A percentile compares a stretch with the other conserved stretches of the same genome.
These are phyloP conservation scores for Prunus kanzakura DNA, from an alignment of 306 rosid genomes.

Conservation along the genomic window DNA sequence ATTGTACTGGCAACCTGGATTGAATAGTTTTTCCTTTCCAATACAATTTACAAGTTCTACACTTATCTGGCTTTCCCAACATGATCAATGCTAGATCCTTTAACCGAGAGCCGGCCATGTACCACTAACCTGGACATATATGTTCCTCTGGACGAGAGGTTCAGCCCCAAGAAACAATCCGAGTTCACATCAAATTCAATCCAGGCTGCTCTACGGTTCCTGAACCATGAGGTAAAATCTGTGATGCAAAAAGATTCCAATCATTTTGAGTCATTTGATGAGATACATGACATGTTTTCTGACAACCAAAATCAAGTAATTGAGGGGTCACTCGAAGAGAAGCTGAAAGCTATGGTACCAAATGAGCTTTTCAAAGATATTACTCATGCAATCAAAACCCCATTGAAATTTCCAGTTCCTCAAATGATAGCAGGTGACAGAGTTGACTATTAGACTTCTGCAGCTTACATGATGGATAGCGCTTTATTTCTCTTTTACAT, in stretches of 20 bases:
- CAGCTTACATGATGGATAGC: neutral
- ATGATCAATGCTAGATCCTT: conserved; percentile 34
- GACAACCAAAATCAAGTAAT: conserved; percentile 29
- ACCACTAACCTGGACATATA: conserved; percentile 33
- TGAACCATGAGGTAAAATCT: conserved; percentile 33
- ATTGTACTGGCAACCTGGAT: neutral
- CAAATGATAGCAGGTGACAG: conserved; percentile 45
- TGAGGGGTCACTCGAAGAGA: conserved; percentile 39
- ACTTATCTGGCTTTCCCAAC: neutral
- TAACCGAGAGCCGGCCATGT: conserved; percentile 40
- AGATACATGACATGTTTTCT: conserved; percentile 40
- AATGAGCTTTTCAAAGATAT: conserved; percentile 33
- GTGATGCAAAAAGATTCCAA: conserved; percentile 17
- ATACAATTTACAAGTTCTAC: neutral
- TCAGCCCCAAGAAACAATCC: conserved; percentile 45
- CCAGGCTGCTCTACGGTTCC: conserved; percentile 45
- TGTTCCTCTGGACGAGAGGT: conserved; percentile 67
- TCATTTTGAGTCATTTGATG: conserved; percentile 46
- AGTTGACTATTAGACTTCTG: neutral
- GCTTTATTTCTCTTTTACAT: conserved; percentile 5
- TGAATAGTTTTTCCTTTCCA: neutral
- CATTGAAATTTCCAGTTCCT: conserved; percentile 40
- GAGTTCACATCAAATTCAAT: conserved; percentile 45
- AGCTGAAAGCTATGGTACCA: conserved; percentile 40
- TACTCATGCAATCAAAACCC: conserved; percentile 26